Conservation (phyloP, 2,329 filamentous ascomycete genomes). For the Paraphaeosphaeria sporulosa region DNA sequence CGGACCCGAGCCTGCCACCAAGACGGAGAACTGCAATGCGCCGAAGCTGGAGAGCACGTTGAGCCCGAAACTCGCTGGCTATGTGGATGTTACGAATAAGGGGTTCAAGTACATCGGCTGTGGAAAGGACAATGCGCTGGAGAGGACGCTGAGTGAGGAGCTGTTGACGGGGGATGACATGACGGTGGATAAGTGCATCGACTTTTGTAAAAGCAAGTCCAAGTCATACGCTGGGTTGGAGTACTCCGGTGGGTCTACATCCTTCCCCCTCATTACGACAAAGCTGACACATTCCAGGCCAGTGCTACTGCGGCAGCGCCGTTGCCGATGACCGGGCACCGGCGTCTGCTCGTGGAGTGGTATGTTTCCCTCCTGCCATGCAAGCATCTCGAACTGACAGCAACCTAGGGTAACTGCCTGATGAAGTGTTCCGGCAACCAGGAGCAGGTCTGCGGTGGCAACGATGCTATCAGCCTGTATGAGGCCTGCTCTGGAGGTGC, state of each 20-base stretch:
- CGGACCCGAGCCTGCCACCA: conserved; percentile 27
- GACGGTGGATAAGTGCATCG: conserved; percentile 64
- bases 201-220: conserved; percentile 59
- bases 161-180: conserved; percentile 49
- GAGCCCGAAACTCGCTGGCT: conserved; percentile 49
- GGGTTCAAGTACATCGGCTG: conserved; percentile 68
- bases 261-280: neutral
- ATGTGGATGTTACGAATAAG: conserved; percentile 57
- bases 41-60: conserved; percentile 44
- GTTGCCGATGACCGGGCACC: conserved; percentile 28
- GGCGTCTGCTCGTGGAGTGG: neutral
- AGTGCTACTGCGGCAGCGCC: conserved; percentile 62
- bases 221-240: conserved; percentile 66
- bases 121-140: conserved; percentile 54
- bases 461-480: conserved; percentile 25
- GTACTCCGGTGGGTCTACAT: conserved; percentile 40
- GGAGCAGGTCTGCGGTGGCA: conserved; percentile 26
- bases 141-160: conserved; percentile 40
- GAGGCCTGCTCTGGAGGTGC: conserved; percentile 22
- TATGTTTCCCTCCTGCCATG: neutral
- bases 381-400: conserved; percentile 17
- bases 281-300: conserved; percentile 36
- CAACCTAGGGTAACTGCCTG: conserved; percentile 59
- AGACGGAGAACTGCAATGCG: conserved; percentile 19
- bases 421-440: conserved; percentile 61